Evolutionary conservation across 1,139 yeast species (phyloP).

Genomic region (Kurtzmaniella quercitrusa): DNA sequence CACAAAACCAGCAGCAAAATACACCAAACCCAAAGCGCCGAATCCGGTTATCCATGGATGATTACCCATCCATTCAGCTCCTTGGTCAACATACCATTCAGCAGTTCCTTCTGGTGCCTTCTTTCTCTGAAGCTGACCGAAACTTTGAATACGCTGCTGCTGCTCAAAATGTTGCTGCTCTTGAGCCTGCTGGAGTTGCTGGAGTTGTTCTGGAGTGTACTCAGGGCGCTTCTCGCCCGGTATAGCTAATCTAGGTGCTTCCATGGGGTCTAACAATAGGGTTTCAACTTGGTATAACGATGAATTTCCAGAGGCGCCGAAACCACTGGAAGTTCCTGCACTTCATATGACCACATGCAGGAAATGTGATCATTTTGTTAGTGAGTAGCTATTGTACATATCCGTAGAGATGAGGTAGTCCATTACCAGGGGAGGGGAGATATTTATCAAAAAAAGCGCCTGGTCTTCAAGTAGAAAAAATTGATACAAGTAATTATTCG

Average conservation of each 20-base stretch:
- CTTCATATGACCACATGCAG: not conserved
- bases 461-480: too few relatives aligned
- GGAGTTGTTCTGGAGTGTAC: constrained; percentile 9
- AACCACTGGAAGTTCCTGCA: not conserved
- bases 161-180: constrained; percentile 13
- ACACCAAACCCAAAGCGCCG: constrained; percentile 65
- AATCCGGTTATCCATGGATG: constrained; percentile 76
- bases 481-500: too few relatives aligned
- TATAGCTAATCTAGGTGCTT: constrained; percentile 55
- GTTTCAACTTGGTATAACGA: not conserved
- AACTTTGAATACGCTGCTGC: constrained; percentile 23
- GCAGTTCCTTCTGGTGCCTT: constrained; percentile 45
- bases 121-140: constrained; percentile 41
- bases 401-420: too few relatives aligned
- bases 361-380: not conserved
- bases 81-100: constrained; percentile 68
- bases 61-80: constrained; percentile 58
- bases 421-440: too few relatives aligned
- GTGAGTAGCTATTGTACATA: too few relatives aligned
- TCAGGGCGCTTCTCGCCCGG: constrained; percentile 46
- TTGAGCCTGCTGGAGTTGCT: constrained; percentile 12
- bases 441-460: too few relatives aligned
- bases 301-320: not conserved
- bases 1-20: constrained; percentile 64
- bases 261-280: constrained; percentile 26